Conservation (phyloP, 208 protist species). For the Acanthamoeba culbertsoni region DNA sequence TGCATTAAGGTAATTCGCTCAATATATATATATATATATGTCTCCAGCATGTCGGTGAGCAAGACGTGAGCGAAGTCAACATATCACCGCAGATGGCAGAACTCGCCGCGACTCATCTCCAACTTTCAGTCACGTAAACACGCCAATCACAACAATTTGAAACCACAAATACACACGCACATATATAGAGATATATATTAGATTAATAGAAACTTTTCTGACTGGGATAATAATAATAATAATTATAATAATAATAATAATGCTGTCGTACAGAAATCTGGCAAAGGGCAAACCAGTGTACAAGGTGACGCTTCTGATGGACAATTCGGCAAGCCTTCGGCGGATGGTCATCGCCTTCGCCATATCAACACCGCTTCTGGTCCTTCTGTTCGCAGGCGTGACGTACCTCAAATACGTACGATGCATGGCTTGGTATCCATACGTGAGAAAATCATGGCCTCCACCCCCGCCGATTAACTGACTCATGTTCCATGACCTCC, state of each 20-base stretch:
- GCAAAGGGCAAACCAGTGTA: constrained; percentile 6
- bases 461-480: no score
- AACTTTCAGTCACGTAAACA: neutral
- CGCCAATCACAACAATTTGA: no score
- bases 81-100: neutral
- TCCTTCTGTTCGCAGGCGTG: neutral
- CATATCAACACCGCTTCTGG: neutral
- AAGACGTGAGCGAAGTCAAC: constrained; percentile 16
- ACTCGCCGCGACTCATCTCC: neutral
- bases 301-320: neutral
- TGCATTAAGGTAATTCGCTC: no score
- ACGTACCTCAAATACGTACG: constrained; percentile 24
- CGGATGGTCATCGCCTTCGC: neutral
- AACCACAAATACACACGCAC: no score
- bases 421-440: no score
- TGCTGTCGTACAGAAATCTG: neutral
- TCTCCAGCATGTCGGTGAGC: neutral
- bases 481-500: no score
- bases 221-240: no score
- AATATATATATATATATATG: neutral
- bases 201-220: no score
- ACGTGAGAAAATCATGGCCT: no score
- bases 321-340: neutral
- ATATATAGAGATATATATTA: no score
- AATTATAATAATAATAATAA: no score